These are phyloP conservation scores for Panicum hallii DNA, from an alignment of 202 grass and related monocot genomes.

Conservation along the genomic window DNA sequence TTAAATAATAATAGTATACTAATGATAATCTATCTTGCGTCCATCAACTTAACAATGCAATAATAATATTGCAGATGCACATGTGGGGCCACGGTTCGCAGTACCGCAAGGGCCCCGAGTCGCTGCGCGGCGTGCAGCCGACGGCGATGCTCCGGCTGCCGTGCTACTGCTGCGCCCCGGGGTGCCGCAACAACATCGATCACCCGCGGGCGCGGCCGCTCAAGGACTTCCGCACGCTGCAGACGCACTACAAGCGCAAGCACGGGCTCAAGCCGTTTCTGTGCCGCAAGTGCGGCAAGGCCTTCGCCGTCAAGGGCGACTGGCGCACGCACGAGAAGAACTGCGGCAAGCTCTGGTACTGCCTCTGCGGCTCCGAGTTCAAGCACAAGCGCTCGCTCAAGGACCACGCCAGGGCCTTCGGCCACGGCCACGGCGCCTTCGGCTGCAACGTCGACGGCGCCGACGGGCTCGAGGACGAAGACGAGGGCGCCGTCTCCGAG, in stretches of 20 bases:
- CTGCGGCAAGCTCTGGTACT: conserved; percentile 99
- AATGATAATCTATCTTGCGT: no score
- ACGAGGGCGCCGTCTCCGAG: conserved; percentile 78
- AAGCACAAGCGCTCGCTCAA: conserved; percentile 99
- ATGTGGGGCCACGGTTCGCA: conserved; percentile 99
- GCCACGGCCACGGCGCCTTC: conserved; percentile 79
- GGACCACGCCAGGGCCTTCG: conserved; percentile 91
- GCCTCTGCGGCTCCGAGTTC: conserved; percentile 98
- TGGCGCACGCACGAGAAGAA: conserved; percentile 99
- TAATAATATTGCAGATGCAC: conserved; percentile 72
- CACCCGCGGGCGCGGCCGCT: conserved; percentile 89
- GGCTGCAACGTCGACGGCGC: conserved; percentile 49
- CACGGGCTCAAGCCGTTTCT: conserved; percentile 98
- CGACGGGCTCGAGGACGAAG: conserved; percentile 71
- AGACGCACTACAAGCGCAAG: conserved; percentile 99
- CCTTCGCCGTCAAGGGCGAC: conserved; percentile 95
- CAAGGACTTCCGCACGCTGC: conserved; percentile 97
- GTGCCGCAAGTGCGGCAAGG: conserved; percentile 94
- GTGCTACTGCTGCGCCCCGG: conserved; percentile 97
- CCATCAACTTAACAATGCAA: neutral
- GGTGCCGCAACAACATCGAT: conserved; percentile 96
- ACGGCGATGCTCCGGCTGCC: conserved; percentile 97
- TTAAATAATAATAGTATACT: no score
- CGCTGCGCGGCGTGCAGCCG: conserved; percentile 88
- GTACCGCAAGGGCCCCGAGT: conserved; percentile 93